Conservation (phyloP, 2,329 filamentous ascomycete genomes). For the Stachybotrys echinatus region DNA sequence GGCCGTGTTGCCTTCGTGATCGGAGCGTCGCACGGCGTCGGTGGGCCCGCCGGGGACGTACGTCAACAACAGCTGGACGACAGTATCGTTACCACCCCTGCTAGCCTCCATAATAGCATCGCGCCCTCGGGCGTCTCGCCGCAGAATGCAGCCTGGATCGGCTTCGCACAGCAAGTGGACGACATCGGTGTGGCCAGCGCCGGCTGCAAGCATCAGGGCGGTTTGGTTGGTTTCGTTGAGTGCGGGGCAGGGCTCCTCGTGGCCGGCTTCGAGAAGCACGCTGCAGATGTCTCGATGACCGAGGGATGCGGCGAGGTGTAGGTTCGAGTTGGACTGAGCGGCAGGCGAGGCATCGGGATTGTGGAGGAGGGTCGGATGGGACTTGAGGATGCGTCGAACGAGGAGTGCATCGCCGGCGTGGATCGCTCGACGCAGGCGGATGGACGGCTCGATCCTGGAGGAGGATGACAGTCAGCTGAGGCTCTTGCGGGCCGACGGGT, state of each 20-base stretch:
- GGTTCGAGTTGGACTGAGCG: conserved; percentile 72
- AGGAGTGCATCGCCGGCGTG: conserved; percentile 66
- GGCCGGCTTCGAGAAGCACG: conserved; percentile 66
- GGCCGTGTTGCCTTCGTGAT: conserved; percentile 76
- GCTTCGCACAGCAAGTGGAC: conserved; percentile 65
- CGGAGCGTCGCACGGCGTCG: conserved; percentile 50
- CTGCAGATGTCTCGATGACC: conserved; percentile 65
- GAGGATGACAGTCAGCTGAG: background rate
- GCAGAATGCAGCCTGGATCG: conserved; percentile 58
- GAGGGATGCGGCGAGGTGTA: conserved; percentile 73
- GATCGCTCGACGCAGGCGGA: conserved; percentile 78
- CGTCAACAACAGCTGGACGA: conserved; percentile 59
- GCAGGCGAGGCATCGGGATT: conserved; percentile 70
- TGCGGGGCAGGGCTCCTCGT: conserved; percentile 68
- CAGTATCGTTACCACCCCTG: conserved; percentile 56
- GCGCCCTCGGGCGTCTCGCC: conserved; percentile 61
- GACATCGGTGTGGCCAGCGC: conserved; percentile 64
- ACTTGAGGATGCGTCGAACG: conserved; percentile 69
- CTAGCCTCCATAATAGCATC: conserved; percentile 68
- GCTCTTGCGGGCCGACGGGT: no score
- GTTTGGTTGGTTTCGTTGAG: conserved; percentile 78
- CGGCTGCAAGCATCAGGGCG: conserved; percentile 72
- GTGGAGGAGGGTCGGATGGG: conserved; percentile 64
- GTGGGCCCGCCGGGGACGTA: conserved; percentile 50
- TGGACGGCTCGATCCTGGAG: conserved; percentile 67